These are phyloP conservation scores for Calonectria naviculata DNA, from an alignment of 2,329 filamentous ascomycete species.

Conservation along the genomic window DNA sequence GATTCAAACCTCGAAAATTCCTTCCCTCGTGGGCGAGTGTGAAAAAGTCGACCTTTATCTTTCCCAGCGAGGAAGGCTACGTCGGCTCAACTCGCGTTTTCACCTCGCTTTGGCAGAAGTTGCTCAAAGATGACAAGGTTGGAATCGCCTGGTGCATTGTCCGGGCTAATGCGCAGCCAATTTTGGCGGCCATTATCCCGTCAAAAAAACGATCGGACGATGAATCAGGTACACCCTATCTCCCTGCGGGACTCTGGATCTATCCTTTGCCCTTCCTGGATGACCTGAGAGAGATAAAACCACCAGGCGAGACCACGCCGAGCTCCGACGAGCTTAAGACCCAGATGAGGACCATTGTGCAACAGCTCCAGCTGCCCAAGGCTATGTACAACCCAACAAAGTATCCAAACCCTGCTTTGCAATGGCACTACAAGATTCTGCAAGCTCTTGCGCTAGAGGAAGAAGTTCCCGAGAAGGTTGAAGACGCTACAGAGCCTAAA, in stretches of 20 bases:
- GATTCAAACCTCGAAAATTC: slow-evolving; percentile 85
- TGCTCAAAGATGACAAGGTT: slow-evolving; percentile 82
- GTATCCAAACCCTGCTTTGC: slow-evolving; percentile 91
- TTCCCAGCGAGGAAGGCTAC: slow-evolving; percentile 90
- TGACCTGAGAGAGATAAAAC: slow-evolving; percentile 82
- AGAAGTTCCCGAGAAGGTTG: slow-evolving; percentile 78
- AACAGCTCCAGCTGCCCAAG: slow-evolving; percentile 90
- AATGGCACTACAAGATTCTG: slow-evolving; percentile 97
- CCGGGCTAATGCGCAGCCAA: slow-evolving; percentile 81
- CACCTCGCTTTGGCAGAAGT: slow-evolving; percentile 88
- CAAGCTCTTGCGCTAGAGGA: slow-evolving; percentile 94
- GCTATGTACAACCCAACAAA: slow-evolving; percentile 84
- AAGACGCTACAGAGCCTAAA: slow-evolving; percentile 86
- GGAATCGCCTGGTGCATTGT: slow-evolving; percentile 91
- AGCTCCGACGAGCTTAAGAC: slow-evolving; percentile 80
- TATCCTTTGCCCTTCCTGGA: slow-evolving; percentile 90
- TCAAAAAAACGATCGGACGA: slow-evolving; percentile 75
- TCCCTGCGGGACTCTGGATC: slow-evolving; percentile 90
- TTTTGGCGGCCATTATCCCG: slow-evolving; percentile 84
- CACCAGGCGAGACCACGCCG: slow-evolving; percentile 61
- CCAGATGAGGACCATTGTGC: slow-evolving; percentile 83
- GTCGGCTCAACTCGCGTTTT: slow-evolving; percentile 95
- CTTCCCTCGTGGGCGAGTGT: slow-evolving; percentile 87
- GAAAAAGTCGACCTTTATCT: slow-evolving; percentile 91
- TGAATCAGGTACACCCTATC: slow-evolving; percentile 72